Evolutionary conservation across 2,329 filamentous ascomycete species (phyloP).

Genomic region (Penicillium sp.): DNA sequence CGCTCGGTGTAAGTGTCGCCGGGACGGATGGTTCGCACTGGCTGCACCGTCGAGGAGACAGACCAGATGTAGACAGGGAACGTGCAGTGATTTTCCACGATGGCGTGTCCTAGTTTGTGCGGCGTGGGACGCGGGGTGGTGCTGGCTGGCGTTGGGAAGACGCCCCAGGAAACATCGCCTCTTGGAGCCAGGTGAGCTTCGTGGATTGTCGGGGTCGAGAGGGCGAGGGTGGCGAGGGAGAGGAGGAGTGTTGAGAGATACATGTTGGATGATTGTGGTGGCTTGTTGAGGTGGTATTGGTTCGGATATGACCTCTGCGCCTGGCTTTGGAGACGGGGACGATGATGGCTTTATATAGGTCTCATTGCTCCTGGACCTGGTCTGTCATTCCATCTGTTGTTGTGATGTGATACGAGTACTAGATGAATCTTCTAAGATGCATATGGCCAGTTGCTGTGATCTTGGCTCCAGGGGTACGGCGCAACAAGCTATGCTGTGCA

Average conservation of each 20-base stretch:
- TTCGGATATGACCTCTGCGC: background rate
- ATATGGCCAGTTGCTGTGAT: background rate
- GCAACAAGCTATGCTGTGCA: background rate
- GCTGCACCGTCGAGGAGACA: conserved; percentile 29
- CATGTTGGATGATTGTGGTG: conserved; percentile 5
- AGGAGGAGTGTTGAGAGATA: conserved; percentile 11
- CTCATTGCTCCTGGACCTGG: background rate
- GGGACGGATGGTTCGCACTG: conserved; percentile 24
- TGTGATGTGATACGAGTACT: background rate
- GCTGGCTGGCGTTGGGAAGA: conserved; percentile 4
- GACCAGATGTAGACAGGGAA: conserved; percentile 39
- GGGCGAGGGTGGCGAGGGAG: conserved; percentile 8
- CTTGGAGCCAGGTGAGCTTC: background rate
- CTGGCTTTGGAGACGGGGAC: background rate
- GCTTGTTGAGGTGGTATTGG: background rate
- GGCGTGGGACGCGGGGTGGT: conserved; percentile 3
- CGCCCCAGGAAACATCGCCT: conserved; percentile 1
- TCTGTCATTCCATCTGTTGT: background rate
- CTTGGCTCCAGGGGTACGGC: background rate
- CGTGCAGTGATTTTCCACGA: conserved; percentile 36
- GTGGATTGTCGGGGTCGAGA: conserved; percentile 5
- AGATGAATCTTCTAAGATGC: background rate
- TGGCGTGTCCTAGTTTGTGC: conserved; percentile 28
- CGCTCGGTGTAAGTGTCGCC: conserved; percentile 33
- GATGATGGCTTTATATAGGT: background rate